Conservation (phyloP, 257 asterid genomes). For the Dorcoceras hygrometricum region DNA sequence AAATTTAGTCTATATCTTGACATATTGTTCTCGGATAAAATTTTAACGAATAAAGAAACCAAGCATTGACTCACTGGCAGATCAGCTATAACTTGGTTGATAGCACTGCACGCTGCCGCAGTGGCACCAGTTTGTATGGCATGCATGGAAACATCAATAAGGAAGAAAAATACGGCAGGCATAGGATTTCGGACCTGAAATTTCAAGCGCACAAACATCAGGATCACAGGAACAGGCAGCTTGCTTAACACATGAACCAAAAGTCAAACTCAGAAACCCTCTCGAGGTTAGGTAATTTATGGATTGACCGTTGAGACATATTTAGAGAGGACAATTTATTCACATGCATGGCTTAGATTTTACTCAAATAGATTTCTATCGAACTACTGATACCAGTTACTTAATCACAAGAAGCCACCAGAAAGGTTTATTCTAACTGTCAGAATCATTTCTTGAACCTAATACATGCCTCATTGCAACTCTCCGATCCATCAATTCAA, state of each 20-base stretch:
- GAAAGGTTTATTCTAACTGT: conserved; percentile 20
- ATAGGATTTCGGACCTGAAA: conserved; percentile 98
- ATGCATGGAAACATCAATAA: conserved; percentile 90
- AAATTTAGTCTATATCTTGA: conserved; percentile 17
- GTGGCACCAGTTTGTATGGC: conserved; percentile 98
- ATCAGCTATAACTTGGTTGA: conserved; percentile 91
- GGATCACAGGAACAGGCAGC: conserved; percentile 1
- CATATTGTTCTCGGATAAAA: conserved; percentile 15
- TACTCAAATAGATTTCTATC: no score
- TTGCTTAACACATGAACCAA: neutral
- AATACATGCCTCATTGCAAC: conserved; percentile 8
- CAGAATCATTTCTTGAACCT: conserved; percentile 11
- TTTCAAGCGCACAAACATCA: conserved; percentile 19
- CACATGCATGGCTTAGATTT: no score
- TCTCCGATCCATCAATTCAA: conserved; percentile 9
- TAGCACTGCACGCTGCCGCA: conserved; percentile 98
- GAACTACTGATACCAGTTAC: neutral
- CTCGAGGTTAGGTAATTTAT: neutral
- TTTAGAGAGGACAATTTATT: no score
- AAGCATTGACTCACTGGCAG: conserved; percentile 79
- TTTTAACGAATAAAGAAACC: conserved; percentile 15
- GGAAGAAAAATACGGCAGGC: conserved; percentile 96
- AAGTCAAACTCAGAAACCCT: neutral
- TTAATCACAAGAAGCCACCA: conserved; percentile 12
- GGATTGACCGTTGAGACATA: neutral